A percentile compares a stretch with the other conserved stretches of the same genome.
Evolutionary conservation across 192 early-diverging fungal genomes (phyloP).

Genomic region (Umbelopsis vinacea): DNA sequence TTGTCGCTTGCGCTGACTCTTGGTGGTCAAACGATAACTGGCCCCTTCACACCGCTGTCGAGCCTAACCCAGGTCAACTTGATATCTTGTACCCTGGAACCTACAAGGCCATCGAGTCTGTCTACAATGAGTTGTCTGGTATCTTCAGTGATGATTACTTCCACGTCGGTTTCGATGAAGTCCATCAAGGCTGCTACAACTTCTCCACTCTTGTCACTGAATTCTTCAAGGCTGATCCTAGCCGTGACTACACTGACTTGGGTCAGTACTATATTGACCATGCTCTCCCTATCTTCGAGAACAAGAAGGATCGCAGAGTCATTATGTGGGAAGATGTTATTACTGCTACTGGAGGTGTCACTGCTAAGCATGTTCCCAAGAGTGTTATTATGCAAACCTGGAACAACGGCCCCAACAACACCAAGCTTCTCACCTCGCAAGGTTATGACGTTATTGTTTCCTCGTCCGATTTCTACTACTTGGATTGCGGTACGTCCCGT

Average conservation of each 20-base stretch:
- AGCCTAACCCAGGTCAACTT: constrained; percentile 83
- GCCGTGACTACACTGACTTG: constrained; percentile 36
- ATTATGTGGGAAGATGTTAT: constrained; percentile 81
- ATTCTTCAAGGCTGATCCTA: constrained; percentile 24
- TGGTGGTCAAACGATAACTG: constrained; percentile 49
- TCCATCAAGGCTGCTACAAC: constrained; percentile 69
- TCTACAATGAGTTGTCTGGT: constrained; percentile 63
- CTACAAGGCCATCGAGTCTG: constrained; percentile 53
- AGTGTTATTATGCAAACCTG: constrained; percentile 68
- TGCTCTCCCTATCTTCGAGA: constrained; percentile 52
- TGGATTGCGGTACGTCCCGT: constrained; percentile 64
- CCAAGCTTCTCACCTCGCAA: constrained; percentile 58
- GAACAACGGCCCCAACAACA: constrained; percentile 56
- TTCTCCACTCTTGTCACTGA: constrained; percentile 49
- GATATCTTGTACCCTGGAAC: constrained; percentile 65
- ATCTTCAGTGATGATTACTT: constrained; percentile 69
- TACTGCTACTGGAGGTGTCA: constrained; percentile 49
- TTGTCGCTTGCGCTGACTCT: constrained; percentile 44
- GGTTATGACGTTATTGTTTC: constrained; percentile 66
- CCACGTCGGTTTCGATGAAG: constrained; percentile 76
- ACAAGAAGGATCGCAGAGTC: constrained; percentile 44
- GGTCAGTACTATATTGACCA: constrained; percentile 56
- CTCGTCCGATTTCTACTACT: constrained; percentile 63
- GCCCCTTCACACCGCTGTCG: constrained; percentile 52
- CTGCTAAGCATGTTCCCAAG: constrained; percentile 46